Evolutionary conservation across 2,329 filamentous ascomycete genomes (phyloP).

Genomic region (Verticillium albo-atrum): DNA sequence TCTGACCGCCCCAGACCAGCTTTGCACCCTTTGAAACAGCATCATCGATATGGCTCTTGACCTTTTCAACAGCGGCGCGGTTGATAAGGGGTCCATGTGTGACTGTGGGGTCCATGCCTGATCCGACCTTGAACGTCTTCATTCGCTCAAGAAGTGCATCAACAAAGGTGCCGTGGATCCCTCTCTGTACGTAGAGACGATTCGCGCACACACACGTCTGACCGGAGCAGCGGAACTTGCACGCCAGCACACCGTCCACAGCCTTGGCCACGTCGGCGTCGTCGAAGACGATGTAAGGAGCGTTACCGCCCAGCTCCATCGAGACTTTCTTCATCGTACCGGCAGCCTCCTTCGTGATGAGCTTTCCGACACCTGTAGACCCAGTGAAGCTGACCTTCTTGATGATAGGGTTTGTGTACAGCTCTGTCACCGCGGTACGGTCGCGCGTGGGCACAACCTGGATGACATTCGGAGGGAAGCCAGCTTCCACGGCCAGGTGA

Average conservation of each 20-base stretch:
- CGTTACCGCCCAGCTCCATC: constrained; percentile 70
- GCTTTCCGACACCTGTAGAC: constrained; percentile 38
- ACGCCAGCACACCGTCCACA: constrained; percentile 60
- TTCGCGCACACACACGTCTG: constrained; percentile 58
- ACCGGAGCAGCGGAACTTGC: constrained; percentile 68
- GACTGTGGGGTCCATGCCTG: constrained; percentile 48
- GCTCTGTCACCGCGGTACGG: constrained; percentile 7
- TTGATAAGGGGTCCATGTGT: constrained; percentile 63
- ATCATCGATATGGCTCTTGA: constrained; percentile 58
- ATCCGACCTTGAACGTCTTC: constrained; percentile 52
- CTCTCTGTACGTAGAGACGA: constrained; percentile 42
- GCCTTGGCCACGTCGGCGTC: constrained; percentile 66
- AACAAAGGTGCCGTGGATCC: constrained; percentile 54
- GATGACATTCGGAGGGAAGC: constrained; percentile 63
- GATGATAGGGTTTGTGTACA: constrained; percentile 33
- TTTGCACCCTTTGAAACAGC: constrained; percentile 58
- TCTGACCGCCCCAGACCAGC: constrained; percentile 53
- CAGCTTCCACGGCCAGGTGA: constrained; percentile 60
- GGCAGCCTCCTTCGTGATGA: constrained; percentile 65
- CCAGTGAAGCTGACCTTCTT: constrained; percentile 74
- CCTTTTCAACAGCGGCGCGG: constrained; percentile 58
- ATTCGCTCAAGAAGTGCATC: constrained; percentile 46
- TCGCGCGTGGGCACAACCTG: constrained; percentile 23
- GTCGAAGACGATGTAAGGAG: constrained; percentile 73
- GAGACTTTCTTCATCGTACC: constrained; percentile 69